phyloP scores from a whole-genome alignment of 305 asterid genomes.

The Caryopteris hybrid region DNA sequence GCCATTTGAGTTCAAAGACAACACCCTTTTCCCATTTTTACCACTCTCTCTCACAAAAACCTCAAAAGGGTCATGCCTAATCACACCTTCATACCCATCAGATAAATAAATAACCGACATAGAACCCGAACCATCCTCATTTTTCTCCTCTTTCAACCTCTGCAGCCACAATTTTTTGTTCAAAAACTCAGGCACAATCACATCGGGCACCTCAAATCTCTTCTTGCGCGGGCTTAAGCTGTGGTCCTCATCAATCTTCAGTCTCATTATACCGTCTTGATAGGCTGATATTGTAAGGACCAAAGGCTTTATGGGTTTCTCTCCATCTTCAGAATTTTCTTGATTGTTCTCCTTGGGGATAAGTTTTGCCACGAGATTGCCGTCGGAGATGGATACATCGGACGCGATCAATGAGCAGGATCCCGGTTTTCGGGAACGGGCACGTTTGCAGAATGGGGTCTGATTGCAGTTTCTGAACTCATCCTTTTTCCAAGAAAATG shows the following conservation, averaged over 20 bases:
- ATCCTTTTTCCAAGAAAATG: conserved; percentile 80
- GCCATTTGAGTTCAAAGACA: conserved; percentile 86
- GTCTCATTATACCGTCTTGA: conserved; percentile 84
- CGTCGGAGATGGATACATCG: conserved; percentile 63
- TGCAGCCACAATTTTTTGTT: conserved; percentile 68
- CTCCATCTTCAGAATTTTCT: conserved; percentile 27
- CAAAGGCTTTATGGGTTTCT: too few relatives aligned
- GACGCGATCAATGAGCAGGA: conserved; percentile 53
- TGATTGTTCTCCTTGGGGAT: conserved; percentile 33
- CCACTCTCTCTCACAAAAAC: conserved; percentile 82
- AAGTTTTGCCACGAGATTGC: conserved; percentile 79
- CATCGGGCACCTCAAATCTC: conserved; percentile 93
- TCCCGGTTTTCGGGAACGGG: conserved; percentile 72
- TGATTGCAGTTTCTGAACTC: conserved; percentile 90
- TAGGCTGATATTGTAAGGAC: conserved; percentile 65
- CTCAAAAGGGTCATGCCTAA: conserved; percentile 89
- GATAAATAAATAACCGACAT: conserved; percentile 68
- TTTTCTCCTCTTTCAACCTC: conserved; percentile 55
- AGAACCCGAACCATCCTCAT: conserved; percentile 38
- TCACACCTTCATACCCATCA: conserved; percentile 82
- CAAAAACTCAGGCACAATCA: conserved; percentile 67
- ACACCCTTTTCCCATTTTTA: conserved; percentile 49
- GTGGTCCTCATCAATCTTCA: conserved; percentile 85
- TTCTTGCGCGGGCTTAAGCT: conserved; percentile 60
- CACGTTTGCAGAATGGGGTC: conserved; percentile 94